A percentile compares a stretch with the other conserved stretches of the same genome.
phyloP scores from a whole-genome alignment of 257 asterid genomes.

The Jacaranda mimosifolia region DNA sequence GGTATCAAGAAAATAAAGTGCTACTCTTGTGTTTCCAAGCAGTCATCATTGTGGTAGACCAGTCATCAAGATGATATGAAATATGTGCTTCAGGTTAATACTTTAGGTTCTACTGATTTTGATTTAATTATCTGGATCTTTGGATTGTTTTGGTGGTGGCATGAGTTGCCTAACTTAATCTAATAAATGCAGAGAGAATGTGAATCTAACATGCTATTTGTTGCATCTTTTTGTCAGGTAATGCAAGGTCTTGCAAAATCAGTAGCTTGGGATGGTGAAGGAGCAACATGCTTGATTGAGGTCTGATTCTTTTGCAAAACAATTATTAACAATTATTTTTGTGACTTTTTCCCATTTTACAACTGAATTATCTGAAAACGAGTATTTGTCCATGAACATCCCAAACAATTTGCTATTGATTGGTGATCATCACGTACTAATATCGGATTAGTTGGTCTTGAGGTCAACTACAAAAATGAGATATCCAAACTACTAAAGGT shows the following conservation, averaged over 20 bases:
- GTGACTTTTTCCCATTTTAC: background rate
- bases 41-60: slow-evolving; percentile 26
- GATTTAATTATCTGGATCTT: background rate
- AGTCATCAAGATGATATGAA: slow-evolving; percentile 10
- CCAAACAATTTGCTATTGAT: background rate
- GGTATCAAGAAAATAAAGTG: background rate
- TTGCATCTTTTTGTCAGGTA: slow-evolving; percentile 58
- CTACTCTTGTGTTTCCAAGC: slow-evolving; percentile 14
- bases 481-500: too few species aligned
- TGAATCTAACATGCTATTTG: slow-evolving; percentile 12
- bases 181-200: slow-evolving; percentile 14
- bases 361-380: background rate
- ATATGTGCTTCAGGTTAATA: slow-evolving; percentile 20
- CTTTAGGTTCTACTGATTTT: background rate
- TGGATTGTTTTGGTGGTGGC: background rate
- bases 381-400: background rate
- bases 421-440: too few species aligned
- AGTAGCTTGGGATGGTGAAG: slow-evolving; percentile 99
- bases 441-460: too few species aligned
- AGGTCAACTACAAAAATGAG: too few species aligned
- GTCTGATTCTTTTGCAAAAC: slow-evolving; percentile 47
- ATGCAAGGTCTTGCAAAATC: slow-evolving; percentile 99
- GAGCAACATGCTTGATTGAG: slow-evolving; percentile 99
- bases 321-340: background rate
- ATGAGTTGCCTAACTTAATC: slow-evolving; percentile 1